These are phyloP conservation scores for Hypoxylon sp. DNA, from an alignment of 2,329 filamentous ascomycete species.

Conservation along the genomic window DNA sequence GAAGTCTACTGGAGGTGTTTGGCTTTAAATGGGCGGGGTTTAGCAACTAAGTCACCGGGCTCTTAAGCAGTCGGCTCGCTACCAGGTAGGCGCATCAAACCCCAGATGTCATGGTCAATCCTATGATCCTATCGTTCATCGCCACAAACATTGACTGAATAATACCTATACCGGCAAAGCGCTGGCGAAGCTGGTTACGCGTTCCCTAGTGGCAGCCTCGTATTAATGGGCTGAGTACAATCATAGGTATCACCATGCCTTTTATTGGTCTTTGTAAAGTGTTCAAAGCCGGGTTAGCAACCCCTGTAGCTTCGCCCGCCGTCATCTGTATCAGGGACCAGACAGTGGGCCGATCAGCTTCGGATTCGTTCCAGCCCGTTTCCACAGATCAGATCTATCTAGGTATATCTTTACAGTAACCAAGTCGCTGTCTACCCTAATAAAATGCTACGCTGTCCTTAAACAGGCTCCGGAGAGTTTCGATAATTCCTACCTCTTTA, in stretches of 20 bases:
- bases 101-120: not conserved
- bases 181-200: slow-evolving; percentile 19
- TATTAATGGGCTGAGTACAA: not conserved
- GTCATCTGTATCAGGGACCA: slow-evolving; percentile 29
- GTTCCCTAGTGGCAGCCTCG: not conserved
- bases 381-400: slow-evolving; percentile 23
- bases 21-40: slow-evolving; percentile 15
- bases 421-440: slow-evolving; percentile 4
- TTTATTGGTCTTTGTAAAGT: not conserved
- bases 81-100: not conserved
- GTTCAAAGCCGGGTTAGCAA: slow-evolving; percentile 6
- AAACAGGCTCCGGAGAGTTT: slow-evolving; percentile 19
- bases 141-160: slow-evolving; percentile 1
- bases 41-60: not conserved
- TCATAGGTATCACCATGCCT: not conserved
- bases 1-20: slow-evolving; percentile 15
- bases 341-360: slow-evolving; percentile 32
- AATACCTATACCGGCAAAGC: not conserved
- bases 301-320: slow-evolving; percentile 22
- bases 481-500: slow-evolving; percentile 5
- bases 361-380: slow-evolving; percentile 38
- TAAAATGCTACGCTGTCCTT: slow-evolving; percentile 14
- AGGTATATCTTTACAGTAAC: slow-evolving; percentile 28
- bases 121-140: not conserved
- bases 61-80: not conserved